Conservation (phyloP, 768 basidiomycete species). For the Chlorophyllum brunneum region DNA sequence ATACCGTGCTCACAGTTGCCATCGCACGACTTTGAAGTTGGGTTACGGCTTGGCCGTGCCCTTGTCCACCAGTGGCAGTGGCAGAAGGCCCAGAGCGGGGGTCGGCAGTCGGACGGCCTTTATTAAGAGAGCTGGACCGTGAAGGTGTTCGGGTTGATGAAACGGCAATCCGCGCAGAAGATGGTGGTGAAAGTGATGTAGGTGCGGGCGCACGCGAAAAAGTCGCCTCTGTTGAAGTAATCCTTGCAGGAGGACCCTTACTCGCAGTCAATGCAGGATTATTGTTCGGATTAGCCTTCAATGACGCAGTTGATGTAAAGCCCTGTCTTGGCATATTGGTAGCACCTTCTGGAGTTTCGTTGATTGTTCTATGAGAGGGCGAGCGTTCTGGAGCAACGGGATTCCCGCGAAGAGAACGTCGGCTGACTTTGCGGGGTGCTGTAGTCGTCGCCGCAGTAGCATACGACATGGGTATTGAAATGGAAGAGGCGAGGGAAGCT, state of each 20-base stretch:
- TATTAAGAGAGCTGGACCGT: constrained; percentile 12
- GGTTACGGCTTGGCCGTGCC: constrained; percentile 1
- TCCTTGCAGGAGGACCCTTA: neutral
- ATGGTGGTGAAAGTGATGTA: neutral
- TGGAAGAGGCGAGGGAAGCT: constrained; percentile 38
- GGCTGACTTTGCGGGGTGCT: constrained; percentile 25
- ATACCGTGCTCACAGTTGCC: constrained; percentile 15
- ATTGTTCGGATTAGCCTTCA: constrained; percentile 3
- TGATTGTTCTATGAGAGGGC: neutral
- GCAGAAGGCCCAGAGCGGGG: constrained; percentile 4
- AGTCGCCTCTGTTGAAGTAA: constrained; percentile 1
- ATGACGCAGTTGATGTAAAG: constrained; percentile 5
- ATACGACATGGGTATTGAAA: constrained; percentile 22
- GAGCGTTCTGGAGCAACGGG: constrained; percentile 6
- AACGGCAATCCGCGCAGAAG: constrained; percentile 14
- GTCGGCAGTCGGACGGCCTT: neutral
- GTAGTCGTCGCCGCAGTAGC: constrained; percentile 14
- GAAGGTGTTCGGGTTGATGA: constrained; percentile 26
- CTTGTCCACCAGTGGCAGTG: neutral
- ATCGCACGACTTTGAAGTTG: constrained; percentile 1
- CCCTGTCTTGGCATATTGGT: constrained; percentile 2
- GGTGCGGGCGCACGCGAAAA: constrained; percentile 4
- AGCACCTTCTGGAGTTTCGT: constrained; percentile 4
- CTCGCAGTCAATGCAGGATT: neutral
- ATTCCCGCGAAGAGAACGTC: constrained; percentile 17